Evolutionary conservation across 768 basidiomycete species (phyloP).

Genomic region (Suillus plorans): DNA sequence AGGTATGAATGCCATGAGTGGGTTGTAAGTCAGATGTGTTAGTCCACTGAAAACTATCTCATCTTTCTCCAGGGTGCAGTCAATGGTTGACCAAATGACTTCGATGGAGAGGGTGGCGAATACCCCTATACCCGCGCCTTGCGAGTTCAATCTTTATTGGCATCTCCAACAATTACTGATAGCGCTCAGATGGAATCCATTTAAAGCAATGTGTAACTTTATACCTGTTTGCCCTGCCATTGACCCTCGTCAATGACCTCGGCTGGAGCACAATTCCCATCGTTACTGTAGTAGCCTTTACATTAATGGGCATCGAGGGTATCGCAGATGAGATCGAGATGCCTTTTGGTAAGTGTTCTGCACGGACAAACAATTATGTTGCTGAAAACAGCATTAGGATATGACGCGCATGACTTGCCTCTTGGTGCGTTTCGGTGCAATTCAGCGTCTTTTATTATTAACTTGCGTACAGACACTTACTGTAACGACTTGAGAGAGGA

Average conservation of each 20-base stretch:
- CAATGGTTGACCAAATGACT: conserved; percentile 83
- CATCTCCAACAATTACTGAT: conserved; percentile 11
- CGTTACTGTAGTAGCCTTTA: conserved; percentile 85
- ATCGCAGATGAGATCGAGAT: conserved; percentile 95
- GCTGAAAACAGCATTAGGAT: conserved; percentile 37
- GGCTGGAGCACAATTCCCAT: conserved; percentile 85
- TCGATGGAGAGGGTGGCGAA: conserved; percentile 91
- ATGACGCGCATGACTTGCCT: conserved; percentile 69
- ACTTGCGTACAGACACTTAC: conserved; percentile 59
- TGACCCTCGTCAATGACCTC: conserved; percentile 80
- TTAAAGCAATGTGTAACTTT: conserved; percentile 94
- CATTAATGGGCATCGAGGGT: conserved; percentile 92
- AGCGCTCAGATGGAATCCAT: conserved; percentile 74
- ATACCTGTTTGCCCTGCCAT: conserved; percentile 88
- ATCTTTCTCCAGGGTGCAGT: conserved; percentile 53
- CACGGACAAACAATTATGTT: conserved; percentile 2
- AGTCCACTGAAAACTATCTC: not conserved
- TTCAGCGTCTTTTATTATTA: conserved; percentile 1
- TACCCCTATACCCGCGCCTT: conserved; percentile 78
- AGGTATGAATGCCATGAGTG: conserved; percentile 80
- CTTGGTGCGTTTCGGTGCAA: conserved; percentile 49
- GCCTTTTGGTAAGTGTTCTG: conserved; percentile 71
- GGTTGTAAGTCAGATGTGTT: conserved; percentile 44
- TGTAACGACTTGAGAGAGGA: conserved; percentile 87
- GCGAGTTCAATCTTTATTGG: conserved; percentile 36